These are phyloP conservation scores for Dorcoceras hygrometricum DNA, from an alignment of 257 asterid species.

Conservation along the genomic window DNA sequence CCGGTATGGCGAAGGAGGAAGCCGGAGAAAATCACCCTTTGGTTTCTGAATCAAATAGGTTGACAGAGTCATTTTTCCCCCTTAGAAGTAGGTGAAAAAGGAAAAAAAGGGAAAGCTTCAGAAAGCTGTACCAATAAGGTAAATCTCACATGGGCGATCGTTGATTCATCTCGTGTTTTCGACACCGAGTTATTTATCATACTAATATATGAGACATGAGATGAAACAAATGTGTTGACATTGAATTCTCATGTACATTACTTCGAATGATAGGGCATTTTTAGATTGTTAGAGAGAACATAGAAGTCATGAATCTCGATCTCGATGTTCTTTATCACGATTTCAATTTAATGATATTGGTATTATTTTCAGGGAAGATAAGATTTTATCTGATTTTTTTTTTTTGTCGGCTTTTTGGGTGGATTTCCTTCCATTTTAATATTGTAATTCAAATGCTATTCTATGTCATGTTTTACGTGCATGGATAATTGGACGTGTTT, in stretches of 20 bases:
- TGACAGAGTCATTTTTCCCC: slow-evolving; percentile 13
- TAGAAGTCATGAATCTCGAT: not conserved
- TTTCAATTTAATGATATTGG: too few species aligned
- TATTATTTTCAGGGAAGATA: not conserved
- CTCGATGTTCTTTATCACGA: too few species aligned
- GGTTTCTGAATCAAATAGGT: slow-evolving; percentile 44
- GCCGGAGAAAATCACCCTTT: slow-evolving; percentile 82
- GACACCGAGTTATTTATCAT: not conserved
- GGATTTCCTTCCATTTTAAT: not conserved
- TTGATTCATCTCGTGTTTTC: not conserved
- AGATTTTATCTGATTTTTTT: too few species aligned
- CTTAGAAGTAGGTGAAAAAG: too few species aligned
- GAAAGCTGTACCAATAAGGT: slow-evolving; percentile 26
- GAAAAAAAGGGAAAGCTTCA: not conserved
- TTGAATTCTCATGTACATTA: slow-evolving; percentile 18
- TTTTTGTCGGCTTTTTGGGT: not conserved
- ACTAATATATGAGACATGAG: not conserved
- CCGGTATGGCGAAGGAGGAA: slow-evolving; percentile 97
- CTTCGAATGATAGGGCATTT: slow-evolving; percentile 18
- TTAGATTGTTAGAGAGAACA: not conserved
- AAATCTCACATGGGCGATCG: not conserved
- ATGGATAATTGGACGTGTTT: too few species aligned
- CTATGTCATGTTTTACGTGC: not conserved
- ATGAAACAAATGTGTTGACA: slow-evolving; percentile 12
- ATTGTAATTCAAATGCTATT: too few species aligned